Conservation (phyloP, 345 rosid species). For the Brassica cretica region DNA sequence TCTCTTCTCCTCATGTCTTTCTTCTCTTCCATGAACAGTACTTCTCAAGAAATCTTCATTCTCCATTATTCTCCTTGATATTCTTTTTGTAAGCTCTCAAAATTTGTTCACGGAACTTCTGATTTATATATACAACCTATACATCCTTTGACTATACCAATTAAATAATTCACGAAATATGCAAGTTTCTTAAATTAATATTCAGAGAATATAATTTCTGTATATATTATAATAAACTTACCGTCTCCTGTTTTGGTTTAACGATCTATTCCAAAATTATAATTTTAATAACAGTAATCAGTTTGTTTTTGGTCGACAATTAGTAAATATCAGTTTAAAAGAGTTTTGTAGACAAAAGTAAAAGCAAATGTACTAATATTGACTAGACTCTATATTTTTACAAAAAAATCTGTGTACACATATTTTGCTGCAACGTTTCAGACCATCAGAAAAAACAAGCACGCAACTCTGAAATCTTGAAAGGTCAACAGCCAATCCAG, state of each 20-base stretch:
- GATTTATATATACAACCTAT: conserved; percentile 29
- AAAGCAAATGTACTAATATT: not conserved
- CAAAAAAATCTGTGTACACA: conserved; percentile 4
- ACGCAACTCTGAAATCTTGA: conserved; percentile 38
- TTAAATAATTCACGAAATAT: conserved; percentile 25
- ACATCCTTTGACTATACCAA: conserved; percentile 48
- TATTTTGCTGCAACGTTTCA: conserved; percentile 19
- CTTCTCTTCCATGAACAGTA: conserved; percentile 28
- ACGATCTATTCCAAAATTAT: not conserved
- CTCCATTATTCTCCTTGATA: conserved; percentile 24
- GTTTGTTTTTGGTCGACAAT: not conserved
- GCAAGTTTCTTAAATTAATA: conserved; percentile 35
- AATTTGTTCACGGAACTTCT: conserved; percentile 31
- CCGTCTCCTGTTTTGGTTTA: conserved; percentile 1
- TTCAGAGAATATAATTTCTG: conserved; percentile 10
- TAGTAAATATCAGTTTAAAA: not conserved
- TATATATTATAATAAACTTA: not conserved
- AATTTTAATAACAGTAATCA: not conserved
- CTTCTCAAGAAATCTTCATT: conserved; percentile 30
- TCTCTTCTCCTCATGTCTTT: conserved; percentile 36
- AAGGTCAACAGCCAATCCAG: conserved; percentile 59
- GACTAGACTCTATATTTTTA: not conserved
- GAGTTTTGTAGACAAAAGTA: conserved; percentile 14
- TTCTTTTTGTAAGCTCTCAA: conserved; percentile 37
- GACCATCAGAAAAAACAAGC: conserved; percentile 21